Percentiles rank a stretch among this genome's conserved stretches.
phyloP scores from a whole-genome alignment of 176 grass and related monocot species.

The Triticum urartu region DNA sequence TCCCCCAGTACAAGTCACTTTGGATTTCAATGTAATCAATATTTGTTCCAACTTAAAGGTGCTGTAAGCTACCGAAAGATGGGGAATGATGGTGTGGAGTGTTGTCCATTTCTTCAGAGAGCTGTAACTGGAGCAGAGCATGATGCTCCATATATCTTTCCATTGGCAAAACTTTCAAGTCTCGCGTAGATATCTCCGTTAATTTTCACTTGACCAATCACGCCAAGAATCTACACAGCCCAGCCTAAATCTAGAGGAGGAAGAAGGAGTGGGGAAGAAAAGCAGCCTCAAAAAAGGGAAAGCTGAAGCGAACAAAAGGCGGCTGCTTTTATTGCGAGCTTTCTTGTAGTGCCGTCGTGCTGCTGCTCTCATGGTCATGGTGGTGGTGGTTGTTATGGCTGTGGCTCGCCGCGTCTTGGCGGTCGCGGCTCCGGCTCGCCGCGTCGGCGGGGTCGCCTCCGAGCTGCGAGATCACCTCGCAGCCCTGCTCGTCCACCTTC shows the following conservation, averaged over 20 bases:
- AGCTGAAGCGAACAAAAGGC: neutral
- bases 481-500: neutral
- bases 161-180: conserved; percentile 6
- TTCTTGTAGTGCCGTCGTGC: conserved; percentile 29
- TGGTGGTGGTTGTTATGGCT: neutral
- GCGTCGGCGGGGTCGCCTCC: neutral
- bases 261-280: neutral
- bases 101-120: neutral
- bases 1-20: neutral
- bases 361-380: conserved; percentile 7
- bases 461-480: neutral
- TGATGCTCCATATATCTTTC: neutral
- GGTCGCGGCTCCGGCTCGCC: too few relatives aligned
- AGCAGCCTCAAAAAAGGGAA: neutral
- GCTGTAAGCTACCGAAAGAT: neutral
- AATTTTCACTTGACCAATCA: conserved; percentile 33
- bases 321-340: conserved; percentile 32
- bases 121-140: neutral
- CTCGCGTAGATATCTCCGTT: neutral
- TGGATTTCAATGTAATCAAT: neutral
- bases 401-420: neutral
- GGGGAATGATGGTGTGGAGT: neutral
- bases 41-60: neutral
- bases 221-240: conserved; percentile 39
- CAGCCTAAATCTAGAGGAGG: conserved; percentile 43